Percentiles rank a stretch among this genome's conserved stretches.
These are phyloP conservation scores for Linum trigynum DNA, from an alignment of 345 rosid genomes.

Conservation along the genomic window DNA sequence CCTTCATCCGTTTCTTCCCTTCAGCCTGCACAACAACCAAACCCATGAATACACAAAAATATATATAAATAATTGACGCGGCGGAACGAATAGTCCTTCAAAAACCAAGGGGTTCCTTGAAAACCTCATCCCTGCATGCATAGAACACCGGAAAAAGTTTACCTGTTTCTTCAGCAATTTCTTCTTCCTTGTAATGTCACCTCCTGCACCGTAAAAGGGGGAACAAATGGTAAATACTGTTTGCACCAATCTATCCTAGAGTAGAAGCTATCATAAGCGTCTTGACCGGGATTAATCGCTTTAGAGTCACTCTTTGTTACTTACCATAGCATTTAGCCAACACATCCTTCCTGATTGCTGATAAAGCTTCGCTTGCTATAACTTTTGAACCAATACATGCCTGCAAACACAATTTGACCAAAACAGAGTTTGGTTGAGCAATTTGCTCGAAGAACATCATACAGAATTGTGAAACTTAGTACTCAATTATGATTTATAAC, in stretches of 20 bases:
- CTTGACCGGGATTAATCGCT: background rate
- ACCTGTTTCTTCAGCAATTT: constrained; percentile 95
- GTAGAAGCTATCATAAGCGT: constrained; percentile 10
- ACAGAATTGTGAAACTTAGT: no score
- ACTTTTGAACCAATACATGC: constrained; percentile 97
- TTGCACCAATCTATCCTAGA: background rate
- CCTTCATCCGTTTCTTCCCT: constrained; percentile 98
- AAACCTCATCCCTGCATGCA: background rate
- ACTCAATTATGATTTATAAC: background rate
- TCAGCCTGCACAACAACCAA: constrained; percentile 45
- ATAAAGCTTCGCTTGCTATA: constrained; percentile 83
- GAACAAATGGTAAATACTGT: constrained; percentile 2
- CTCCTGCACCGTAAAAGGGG: constrained; percentile 43
- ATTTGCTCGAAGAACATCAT: no score
- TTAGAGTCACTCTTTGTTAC: background rate
- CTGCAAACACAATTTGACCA: constrained; percentile 26
- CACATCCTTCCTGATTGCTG: constrained; percentile 96
- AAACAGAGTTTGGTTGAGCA: no score
- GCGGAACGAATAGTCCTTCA: background rate
- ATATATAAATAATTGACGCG: no score
- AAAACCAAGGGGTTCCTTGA: background rate
- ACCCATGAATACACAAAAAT: background rate
- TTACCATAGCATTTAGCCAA: constrained; percentile 97
- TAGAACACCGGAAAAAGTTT: background rate
- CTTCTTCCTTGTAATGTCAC: constrained; percentile 91